A percentile compares a stretch with the other conserved stretches of the same genome.
Evolutionary conservation across 345 rosid species (phyloP).

Genomic region (Brassica rapa): DNA sequence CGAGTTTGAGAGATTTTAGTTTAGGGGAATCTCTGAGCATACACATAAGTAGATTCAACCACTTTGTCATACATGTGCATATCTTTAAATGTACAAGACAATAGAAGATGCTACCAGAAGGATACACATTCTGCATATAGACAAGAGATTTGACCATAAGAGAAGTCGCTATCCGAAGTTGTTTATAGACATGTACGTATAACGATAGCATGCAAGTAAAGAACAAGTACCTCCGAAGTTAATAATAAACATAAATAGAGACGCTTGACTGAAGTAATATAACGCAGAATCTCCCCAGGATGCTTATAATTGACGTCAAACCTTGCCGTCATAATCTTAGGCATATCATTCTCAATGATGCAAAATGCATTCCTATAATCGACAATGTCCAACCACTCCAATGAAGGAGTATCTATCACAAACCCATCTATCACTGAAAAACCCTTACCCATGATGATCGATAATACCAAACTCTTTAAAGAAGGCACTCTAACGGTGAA

Average conservation of each 20-base stretch:
- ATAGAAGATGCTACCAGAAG: conserved; percentile 15
- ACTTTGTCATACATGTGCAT: conserved; percentile 19
- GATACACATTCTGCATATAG: conserved; percentile 17
- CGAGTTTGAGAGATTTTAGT: neutral
- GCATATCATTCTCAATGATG: neutral
- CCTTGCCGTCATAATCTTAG: neutral
- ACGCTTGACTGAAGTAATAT: neutral
- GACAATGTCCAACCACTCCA: neutral
- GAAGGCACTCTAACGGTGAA: neutral
- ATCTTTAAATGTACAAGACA: conserved; percentile 12
- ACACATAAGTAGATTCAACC: conserved; percentile 18
- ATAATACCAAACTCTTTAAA: neutral
- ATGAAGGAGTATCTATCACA: conserved; percentile 26
- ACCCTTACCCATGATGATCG: too few species aligned
- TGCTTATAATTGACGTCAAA: neutral
- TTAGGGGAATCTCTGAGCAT: conserved; percentile 16
- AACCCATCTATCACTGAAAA: neutral
- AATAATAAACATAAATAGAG: neutral
- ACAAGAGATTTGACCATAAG: neutral
- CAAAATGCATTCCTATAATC: neutral
- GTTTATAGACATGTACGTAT: neutral
- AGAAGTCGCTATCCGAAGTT: neutral
- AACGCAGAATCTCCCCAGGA: neutral
- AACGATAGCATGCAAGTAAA: neutral
- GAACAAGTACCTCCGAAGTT: neutral